Evolutionary conservation across 441 rosid species (phyloP), one percentile per base, ranked within the genome.

Genomic region (Erodium moschatum): DNA sequence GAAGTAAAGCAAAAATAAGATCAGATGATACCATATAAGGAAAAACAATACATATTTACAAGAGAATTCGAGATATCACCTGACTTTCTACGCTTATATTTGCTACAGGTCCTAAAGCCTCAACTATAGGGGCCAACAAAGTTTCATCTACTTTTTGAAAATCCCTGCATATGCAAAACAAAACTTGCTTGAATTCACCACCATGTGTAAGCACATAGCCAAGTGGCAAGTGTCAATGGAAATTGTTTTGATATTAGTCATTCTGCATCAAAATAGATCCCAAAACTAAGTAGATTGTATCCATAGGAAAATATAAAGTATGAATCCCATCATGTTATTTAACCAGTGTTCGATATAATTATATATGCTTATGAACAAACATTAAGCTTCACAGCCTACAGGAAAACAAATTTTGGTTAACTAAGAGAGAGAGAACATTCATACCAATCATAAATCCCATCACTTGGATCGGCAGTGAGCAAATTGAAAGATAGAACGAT

Each of bases 31-130:
- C 12, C 18, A 5, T 6, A 66, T 18, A 48, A 48, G 44, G 20
- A 61, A 66, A 16, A 56, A 74, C 33, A 46, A 69, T 13, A 50
- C 19, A 56, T 20, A 56, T 19, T 56, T 56, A 18, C 61, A 54
- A 18, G 9, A 18, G 62, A 56, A 56, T 18, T 8, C 11, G 19
- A 56, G 27, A 56, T 56, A 48, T 65, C 73, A 90, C 99, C 94
- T 94, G 97, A 80, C 97, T 94, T 80, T 94, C 97, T 38, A 88
- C 96, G 58, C 83, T 86, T 70, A 91, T 91, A 70, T 86, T 82
- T 64, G 97, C 97, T 69, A 91, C 75, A 42, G 91, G 88, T 56
- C 72, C 84, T 79, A 94, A 82, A 46, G 91, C 90, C 75, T 88
- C 81, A 78, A 85, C 79, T 65, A 91, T 81, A 6, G 91, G 89